phyloP scores from a whole-genome alignment of 345 rosid genomes.

The Mallotus nudiflorus region DNA sequence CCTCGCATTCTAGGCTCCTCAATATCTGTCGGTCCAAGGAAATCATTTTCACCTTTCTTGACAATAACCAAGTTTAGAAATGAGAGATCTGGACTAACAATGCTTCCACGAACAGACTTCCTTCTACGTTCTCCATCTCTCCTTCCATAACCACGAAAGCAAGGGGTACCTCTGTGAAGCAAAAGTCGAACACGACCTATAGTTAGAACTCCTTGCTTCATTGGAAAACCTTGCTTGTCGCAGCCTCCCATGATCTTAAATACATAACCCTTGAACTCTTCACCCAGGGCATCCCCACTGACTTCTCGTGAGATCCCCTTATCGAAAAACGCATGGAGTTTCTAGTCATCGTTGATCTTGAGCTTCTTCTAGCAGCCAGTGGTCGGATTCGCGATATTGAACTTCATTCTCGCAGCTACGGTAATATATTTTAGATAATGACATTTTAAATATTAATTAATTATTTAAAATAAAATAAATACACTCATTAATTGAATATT shows the following conservation, averaged over 20 bases:
- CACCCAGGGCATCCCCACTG: slow-evolving; percentile 73
- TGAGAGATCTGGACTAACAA: slow-evolving; percentile 76
- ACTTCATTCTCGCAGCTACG: slow-evolving; percentile 9
- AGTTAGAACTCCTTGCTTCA: slow-evolving; percentile 92
- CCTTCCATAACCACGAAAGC: slow-evolving; percentile 81
- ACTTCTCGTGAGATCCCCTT: slow-evolving; percentile 84
- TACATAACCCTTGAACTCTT: slow-evolving; percentile 84
- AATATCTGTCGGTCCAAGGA: slow-evolving; percentile 68
- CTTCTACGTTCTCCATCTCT: slow-evolving; percentile 75
- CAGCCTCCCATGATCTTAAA: slow-evolving; percentile 95
- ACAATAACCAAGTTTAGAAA: slow-evolving; percentile 79
- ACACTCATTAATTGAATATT: too few species aligned
- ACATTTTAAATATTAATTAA: too few species aligned
- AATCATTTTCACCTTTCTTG: slow-evolving; percentile 76
- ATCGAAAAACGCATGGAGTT: slow-evolving; percentile 55
- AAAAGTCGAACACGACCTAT: slow-evolving; percentile 87
- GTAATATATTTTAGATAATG: too few species aligned
- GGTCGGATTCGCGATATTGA: slow-evolving; percentile 31
- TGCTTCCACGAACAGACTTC: slow-evolving; percentile 91
- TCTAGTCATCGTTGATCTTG: slow-evolving; percentile 30
- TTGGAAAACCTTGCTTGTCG: slow-evolving; percentile 93
- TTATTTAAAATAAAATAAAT: too few species aligned
- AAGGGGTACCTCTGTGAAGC: slow-evolving; percentile 79
- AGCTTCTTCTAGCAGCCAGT: slow-evolving; percentile 32
- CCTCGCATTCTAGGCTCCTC: slow-evolving; percentile 87